Evolutionary conservation across 1,284 basidiomycete genomes (phyloP).

Genomic region (Irpex rosettiformis): DNA sequence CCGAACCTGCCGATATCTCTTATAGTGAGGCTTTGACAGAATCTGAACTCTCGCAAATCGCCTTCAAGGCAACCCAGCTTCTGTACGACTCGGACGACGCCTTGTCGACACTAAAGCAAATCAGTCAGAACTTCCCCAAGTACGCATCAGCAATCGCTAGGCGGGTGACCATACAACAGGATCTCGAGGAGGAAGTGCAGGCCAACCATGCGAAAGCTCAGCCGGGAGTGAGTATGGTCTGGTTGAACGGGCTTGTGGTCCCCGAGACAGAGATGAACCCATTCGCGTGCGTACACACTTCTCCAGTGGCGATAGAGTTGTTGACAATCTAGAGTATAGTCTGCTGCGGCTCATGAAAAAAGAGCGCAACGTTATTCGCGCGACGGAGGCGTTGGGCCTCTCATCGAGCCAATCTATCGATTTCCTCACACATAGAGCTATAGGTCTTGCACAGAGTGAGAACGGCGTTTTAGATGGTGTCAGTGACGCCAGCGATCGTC

Average conservation of each 20-base stretch:
- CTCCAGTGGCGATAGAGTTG: neutral
- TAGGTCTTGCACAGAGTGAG: conserved; percentile 47
- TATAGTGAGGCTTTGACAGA: conserved; percentile 55
- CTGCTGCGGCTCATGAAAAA: conserved; percentile 69
- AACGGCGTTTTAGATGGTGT: conserved; percentile 65
- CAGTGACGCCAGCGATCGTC: conserved; percentile 86
- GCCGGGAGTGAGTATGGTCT: conserved; percentile 57
- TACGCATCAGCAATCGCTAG: conserved; percentile 73
- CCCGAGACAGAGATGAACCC: conserved; percentile 66
- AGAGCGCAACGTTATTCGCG: conserved; percentile 66
- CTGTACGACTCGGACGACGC: conserved; percentile 59
- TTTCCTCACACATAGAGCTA: conserved; percentile 62
- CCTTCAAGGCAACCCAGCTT: conserved; percentile 70
- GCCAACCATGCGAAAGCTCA: conserved; percentile 52
- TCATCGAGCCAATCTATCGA: conserved; percentile 62
- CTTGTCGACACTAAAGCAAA: conserved; percentile 59
- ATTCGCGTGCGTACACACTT: conserved; percentile 46
- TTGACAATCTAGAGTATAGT: conserved; percentile 28
- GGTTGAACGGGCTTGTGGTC: conserved; percentile 76
- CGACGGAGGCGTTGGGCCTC: conserved; percentile 63
- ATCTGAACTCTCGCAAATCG: conserved; percentile 68
- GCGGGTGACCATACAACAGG: conserved; percentile 51
- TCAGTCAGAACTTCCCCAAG: conserved; percentile 86
- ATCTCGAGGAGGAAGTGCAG: conserved; percentile 55
- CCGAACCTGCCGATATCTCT: conserved; percentile 49